These are phyloP conservation scores for Geosmithia putterillii DNA, from an alignment of 2,329 filamentous ascomycete genomes.

Conservation along the genomic window DNA sequence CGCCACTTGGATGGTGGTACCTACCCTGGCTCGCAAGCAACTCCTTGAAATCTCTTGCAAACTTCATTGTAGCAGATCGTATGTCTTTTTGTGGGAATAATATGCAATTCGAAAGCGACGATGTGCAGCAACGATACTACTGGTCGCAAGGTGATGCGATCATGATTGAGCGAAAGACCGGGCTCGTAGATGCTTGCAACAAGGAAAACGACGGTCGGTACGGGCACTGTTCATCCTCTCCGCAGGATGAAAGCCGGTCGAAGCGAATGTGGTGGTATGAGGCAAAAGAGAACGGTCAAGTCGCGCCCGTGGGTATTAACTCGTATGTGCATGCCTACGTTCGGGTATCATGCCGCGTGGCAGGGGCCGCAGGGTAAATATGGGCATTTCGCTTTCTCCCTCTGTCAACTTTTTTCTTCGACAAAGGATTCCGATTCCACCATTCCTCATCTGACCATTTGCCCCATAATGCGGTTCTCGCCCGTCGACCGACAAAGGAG, in stretches of 20 bases:
- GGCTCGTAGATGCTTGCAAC: background rate
- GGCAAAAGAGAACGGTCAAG: background rate
- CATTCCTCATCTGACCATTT: background rate
- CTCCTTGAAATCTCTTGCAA: conserved; percentile 66
- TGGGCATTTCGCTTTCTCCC: background rate
- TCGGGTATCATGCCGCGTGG: background rate
- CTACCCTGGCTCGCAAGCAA: conserved; percentile 50
- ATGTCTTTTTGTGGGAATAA: background rate
- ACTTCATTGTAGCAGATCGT: conserved; percentile 54
- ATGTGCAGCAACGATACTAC: too few relatives aligned
- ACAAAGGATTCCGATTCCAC: background rate
- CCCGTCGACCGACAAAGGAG: background rate
- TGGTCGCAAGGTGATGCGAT: background rate
- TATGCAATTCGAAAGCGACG: background rate
- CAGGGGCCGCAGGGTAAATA: background rate
- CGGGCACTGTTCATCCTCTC: background rate
- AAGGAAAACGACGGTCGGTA: background rate
- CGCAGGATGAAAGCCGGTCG: background rate
- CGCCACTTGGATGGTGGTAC: conserved; percentile 1
- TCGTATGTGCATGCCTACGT: background rate
- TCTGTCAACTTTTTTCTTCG: background rate
- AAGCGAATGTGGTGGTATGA: background rate
- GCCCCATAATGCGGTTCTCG: background rate
- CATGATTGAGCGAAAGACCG: background rate
- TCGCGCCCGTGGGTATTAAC: background rate